A percentile compares a stretch with the other conserved stretches of the same genome.
Evolutionary conservation across 169 alveolate species (phyloP).

Genomic region (Babesia bigemina): DNA sequence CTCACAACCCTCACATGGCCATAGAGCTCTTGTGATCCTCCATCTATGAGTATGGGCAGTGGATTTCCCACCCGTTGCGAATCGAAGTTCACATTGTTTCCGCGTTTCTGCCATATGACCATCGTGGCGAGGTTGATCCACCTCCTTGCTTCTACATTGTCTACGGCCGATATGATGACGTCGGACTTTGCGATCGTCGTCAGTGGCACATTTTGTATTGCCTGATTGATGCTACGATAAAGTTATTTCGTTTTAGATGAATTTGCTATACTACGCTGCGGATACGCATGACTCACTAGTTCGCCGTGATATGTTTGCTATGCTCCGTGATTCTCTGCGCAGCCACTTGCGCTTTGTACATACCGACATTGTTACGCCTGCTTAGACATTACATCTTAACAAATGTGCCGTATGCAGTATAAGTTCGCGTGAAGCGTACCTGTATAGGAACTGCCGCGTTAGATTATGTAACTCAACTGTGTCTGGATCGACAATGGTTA

Average conservation of each 20-base stretch:
- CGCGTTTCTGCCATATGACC: slow-evolving; percentile 12
- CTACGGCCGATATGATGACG: slow-evolving; percentile 45
- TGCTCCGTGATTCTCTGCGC: slow-evolving; percentile 16
- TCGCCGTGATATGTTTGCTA: not conserved
- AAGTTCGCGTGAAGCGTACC: slow-evolving; percentile 14
- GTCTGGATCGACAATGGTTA: slow-evolving; percentile 70
- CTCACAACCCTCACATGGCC: slow-evolving; percentile 68
- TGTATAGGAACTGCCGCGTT: slow-evolving; percentile 68
- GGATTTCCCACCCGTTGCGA: not conserved
- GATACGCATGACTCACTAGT: not conserved
- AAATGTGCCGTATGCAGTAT: slow-evolving; percentile 12
- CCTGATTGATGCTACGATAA: slow-evolving; percentile 8
- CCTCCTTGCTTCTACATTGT: slow-evolving; percentile 40
- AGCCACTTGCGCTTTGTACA: slow-evolving; percentile 38
- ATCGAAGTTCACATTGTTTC: not conserved
- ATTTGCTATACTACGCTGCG: not conserved
- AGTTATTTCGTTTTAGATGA: not conserved
- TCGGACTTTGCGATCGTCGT: slow-evolving; percentile 26
- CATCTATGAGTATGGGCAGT: slow-evolving; percentile 62
- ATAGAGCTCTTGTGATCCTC: slow-evolving; percentile 73
- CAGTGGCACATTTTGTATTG: slow-evolving; percentile 31
- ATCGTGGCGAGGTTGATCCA: slow-evolving; percentile 50
- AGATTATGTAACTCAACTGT: slow-evolving; percentile 67
- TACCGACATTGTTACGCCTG: slow-evolving; percentile 33
- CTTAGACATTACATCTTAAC: slow-evolving; percentile 4